Conservation (phyloP, 148 eudicot species). For the Oxyria digyna region DNA sequence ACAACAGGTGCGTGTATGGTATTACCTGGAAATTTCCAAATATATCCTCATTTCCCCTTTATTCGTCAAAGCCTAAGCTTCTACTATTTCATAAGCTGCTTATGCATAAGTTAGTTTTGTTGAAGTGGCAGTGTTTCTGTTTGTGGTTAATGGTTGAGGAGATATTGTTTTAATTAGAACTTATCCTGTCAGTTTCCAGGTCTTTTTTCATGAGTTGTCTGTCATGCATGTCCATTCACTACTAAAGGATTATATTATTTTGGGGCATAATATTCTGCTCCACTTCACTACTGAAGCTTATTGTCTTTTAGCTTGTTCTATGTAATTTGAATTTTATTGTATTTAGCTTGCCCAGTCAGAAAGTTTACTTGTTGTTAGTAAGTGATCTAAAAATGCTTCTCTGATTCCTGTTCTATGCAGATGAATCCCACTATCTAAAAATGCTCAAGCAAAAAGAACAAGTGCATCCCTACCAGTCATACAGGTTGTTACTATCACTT, state of each 20-base stretch:
- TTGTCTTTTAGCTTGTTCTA: not conserved
- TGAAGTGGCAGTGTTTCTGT: not conserved
- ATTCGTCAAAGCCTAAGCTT: not conserved
- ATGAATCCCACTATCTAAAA: conserved; percentile 95
- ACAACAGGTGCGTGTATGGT: conserved; percentile 50
- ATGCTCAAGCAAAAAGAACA: conserved; percentile 93
- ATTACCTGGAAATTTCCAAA: not conserved
- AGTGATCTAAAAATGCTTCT: not conserved
- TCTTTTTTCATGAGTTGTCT: not conserved
- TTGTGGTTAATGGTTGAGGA: not conserved
- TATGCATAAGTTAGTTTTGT: not conserved
- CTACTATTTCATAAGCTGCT: not conserved
- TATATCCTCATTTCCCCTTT: not conserved
- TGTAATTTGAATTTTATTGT: not conserved
- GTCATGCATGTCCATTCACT: not conserved
- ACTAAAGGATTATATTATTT: not conserved
- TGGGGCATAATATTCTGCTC: not conserved
- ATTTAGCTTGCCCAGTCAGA: not conserved
- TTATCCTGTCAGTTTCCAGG: not conserved
- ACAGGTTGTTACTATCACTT: conserved; percentile 35
- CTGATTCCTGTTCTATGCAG: conserved; percentile 51
- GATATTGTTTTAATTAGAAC: not conserved
- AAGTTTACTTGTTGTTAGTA: not conserved
- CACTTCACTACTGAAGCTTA: not conserved
- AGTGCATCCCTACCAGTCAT: conserved; percentile 69